phyloP scores from a whole-genome alignment of 2,329 filamentous ascomycete genomes.

The Ophiocordyceps unilateralis region DNA sequence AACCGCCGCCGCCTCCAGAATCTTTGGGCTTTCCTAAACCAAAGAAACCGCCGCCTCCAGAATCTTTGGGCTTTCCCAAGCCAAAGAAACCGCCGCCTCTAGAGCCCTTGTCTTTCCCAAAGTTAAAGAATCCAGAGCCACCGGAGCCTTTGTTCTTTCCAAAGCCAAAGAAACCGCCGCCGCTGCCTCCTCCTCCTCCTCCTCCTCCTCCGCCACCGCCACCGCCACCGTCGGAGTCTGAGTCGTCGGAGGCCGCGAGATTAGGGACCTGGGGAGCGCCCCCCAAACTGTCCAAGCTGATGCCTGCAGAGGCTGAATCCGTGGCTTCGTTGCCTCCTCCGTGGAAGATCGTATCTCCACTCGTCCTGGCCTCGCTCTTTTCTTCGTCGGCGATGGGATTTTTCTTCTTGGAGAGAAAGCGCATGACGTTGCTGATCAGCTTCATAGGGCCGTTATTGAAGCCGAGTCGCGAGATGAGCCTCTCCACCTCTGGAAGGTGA shows the following conservation, averaged over 20 bases:
- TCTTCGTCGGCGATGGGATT: not conserved
- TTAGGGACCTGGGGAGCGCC: not conserved
- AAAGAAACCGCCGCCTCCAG: too few species aligned
- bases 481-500: not conserved
- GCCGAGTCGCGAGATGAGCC: not conserved
- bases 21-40: too few species aligned
- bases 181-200: too few species aligned
- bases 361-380: not conserved
- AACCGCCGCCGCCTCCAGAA: too few species aligned
- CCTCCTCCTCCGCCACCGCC: too few species aligned
- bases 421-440: not conserved
- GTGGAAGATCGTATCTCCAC: not conserved
- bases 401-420: not conserved
- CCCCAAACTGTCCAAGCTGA: too few species aligned
- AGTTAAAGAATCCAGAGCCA: not conserved
- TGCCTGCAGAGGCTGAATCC: not conserved
- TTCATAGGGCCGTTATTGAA: not conserved
- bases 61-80: too few species aligned
- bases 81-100: too few species aligned
- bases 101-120: not conserved
- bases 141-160: too few species aligned
- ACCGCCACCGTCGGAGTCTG: too few species aligned
- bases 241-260: too few species aligned
- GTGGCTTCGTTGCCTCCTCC: not conserved
- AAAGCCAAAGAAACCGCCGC: too few species aligned